phyloP scores from a whole-genome alignment of 768 basidiomycete genomes.

The Rhodosporidiobolus odoratus region DNA sequence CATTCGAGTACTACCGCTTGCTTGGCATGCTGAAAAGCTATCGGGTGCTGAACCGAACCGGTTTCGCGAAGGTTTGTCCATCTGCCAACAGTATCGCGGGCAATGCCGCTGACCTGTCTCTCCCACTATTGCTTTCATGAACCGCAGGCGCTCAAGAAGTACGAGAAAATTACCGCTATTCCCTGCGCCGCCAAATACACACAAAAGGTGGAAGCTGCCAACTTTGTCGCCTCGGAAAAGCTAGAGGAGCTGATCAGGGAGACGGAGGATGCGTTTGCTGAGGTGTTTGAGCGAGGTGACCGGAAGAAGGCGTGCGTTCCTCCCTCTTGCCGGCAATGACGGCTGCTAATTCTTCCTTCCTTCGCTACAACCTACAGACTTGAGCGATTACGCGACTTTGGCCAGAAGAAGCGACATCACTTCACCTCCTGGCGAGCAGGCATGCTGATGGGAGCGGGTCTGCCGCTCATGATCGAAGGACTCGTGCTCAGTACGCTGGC shows the following conservation, averaged over 20 bases:
- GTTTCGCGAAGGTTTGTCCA: constrained; percentile 47
- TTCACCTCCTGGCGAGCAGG: constrained; percentile 38
- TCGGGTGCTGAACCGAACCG: constrained; percentile 81
- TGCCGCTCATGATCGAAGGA: constrained; percentile 35
- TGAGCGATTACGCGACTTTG: constrained; percentile 57
- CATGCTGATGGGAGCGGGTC: constrained; percentile 27
- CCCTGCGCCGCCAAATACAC: constrained; percentile 65
- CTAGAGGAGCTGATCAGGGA: constrained; percentile 65
- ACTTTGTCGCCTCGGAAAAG: constrained; percentile 61
- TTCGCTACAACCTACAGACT: constrained; percentile 5
- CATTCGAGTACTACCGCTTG: constrained; percentile 61
- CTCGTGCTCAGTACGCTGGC: constrained; percentile 31
- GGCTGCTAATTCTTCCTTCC: background rate
- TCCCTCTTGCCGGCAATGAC: constrained; percentile 37
- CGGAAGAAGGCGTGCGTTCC: constrained; percentile 59
- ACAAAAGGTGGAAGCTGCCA: constrained; percentile 67
- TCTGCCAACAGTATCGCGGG: too few species aligned
- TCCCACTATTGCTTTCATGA: background rate
- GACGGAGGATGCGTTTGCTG: constrained; percentile 71
- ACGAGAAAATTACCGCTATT: constrained; percentile 45
- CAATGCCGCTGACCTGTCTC: too few species aligned
- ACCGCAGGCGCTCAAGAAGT: constrained; percentile 37
- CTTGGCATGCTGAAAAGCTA: constrained; percentile 85
- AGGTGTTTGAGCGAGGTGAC: constrained; percentile 69
- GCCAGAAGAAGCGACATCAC: constrained; percentile 39